phyloP scores from a whole-genome alignment of 768 basidiomycete species.

The Pulveroboletus sp. region DNA sequence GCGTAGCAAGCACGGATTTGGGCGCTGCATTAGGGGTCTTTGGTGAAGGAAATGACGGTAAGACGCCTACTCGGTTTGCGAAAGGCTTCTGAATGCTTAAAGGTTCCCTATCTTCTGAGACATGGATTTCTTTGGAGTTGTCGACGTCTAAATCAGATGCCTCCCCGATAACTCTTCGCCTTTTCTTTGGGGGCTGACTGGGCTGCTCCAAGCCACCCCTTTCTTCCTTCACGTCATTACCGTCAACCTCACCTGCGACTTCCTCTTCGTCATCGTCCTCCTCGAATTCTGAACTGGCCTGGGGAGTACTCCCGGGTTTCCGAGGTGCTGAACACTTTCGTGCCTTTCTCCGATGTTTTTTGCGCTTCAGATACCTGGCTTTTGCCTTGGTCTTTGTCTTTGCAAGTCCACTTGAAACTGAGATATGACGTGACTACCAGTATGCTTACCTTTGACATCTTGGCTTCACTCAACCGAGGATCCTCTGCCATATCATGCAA shows the following conservation, averaged over 20 bases:
- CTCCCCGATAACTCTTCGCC: slow-evolving; percentile 33
- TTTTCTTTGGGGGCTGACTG: slow-evolving; percentile 40
- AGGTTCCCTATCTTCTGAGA: no score
- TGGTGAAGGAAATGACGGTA: slow-evolving; percentile 70
- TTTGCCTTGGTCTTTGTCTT: slow-evolving; percentile 69
- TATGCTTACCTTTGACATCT: slow-evolving; percentile 19
- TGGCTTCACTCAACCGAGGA: slow-evolving; percentile 1
- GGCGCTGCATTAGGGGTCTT: slow-evolving; percentile 64
- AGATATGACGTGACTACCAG: background rate
- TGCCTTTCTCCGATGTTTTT: slow-evolving; percentile 61
- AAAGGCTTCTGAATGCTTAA: slow-evolving; percentile 6
- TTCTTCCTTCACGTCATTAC: slow-evolving; percentile 7
- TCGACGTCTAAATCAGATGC: slow-evolving; percentile 17
- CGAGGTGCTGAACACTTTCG: slow-evolving; percentile 31
- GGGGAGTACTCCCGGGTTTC: slow-evolving; percentile 18
- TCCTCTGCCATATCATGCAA: slow-evolving; percentile 8
- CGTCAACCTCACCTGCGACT: slow-evolving; percentile 16
- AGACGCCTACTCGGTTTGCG: slow-evolving; percentile 28
- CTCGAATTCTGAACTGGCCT: slow-evolving; percentile 16
- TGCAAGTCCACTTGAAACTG: background rate
- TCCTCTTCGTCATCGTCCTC: slow-evolving; percentile 23
- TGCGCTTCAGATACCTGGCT: slow-evolving; percentile 65
- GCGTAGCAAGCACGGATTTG: slow-evolving; percentile 63
- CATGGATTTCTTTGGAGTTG: background rate
- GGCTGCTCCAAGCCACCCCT: slow-evolving; percentile 5